These are phyloP conservation scores for Bacterosira constricta DNA, from an alignment of 108 stramenopile genomes.

Conservation along the genomic window DNA sequence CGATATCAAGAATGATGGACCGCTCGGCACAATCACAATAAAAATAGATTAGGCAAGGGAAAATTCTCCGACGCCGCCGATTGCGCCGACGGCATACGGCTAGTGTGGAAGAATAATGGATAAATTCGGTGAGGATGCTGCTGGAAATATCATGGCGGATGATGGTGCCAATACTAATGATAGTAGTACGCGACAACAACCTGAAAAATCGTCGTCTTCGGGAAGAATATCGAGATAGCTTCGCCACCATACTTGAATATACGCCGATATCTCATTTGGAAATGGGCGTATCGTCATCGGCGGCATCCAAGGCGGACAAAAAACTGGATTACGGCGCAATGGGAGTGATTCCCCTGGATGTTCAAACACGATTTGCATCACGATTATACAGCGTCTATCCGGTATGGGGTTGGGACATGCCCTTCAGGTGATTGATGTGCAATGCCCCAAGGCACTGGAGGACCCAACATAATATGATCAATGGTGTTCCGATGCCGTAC, in stretches of 20 bases:
- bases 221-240: no score
- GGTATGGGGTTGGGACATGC: constrained; percentile 90
- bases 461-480: constrained; percentile 43
- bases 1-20: constrained; percentile 96
- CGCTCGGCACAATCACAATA: constrained; percentile 95
- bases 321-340: constrained; percentile 13
- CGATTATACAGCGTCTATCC: constrained; percentile 81
- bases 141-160: no score
- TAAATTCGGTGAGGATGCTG: constrained; percentile 59
- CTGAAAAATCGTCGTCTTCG: neutral
- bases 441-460: constrained; percentile 86
- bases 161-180: neutral
- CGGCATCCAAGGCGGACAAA: constrained; percentile 12
- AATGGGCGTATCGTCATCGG: constrained; percentile 3
- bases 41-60: constrained; percentile 77
- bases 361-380: constrained; percentile 75
- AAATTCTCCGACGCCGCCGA: constrained; percentile 76
- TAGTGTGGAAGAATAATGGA: constrained; percentile 92
- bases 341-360: constrained; percentile 67
- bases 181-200: neutral
- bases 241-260: no score
- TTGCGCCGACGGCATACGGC: constrained; percentile 89
- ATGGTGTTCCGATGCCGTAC: constrained; percentile 32
- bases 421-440: constrained; percentile 75
- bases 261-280: constrained; percentile 8